A percentile compares a stretch with the other conserved stretches of the same genome.
These are phyloP conservation scores for Lyophyllum semitale DNA, from an alignment of 768 basidiomycete species.

Conservation along the genomic window DNA sequence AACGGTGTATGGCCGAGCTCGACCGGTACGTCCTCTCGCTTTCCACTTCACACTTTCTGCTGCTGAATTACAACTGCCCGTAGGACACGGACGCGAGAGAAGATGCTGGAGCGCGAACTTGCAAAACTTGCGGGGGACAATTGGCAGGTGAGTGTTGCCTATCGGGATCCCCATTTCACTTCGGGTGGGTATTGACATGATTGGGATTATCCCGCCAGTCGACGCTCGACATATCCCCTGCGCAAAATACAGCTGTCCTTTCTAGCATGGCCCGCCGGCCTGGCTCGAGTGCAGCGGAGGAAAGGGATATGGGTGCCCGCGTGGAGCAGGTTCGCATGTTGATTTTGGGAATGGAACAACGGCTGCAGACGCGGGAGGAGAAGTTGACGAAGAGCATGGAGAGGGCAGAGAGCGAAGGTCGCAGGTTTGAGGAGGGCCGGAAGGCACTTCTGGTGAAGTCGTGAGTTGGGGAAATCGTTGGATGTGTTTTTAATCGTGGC, in stretches of 20 bases:
- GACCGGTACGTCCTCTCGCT: slow-evolving; percentile 53
- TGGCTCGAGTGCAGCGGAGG: slow-evolving; percentile 7
- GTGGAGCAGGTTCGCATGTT: slow-evolving; percentile 21
- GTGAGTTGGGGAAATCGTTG: not conserved
- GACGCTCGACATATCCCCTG: slow-evolving; percentile 33
- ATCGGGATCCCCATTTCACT: not conserved
- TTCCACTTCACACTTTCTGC: not conserved
- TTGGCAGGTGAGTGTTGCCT: slow-evolving; percentile 70
- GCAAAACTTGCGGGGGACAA: slow-evolving; percentile 73
- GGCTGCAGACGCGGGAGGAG: slow-evolving; percentile 23
- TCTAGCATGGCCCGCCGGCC: slow-evolving; percentile 35
- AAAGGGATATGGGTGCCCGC: slow-evolving; percentile 8
- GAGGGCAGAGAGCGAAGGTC: slow-evolving; percentile 17
- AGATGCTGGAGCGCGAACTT: slow-evolving; percentile 73
- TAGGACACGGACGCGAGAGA: slow-evolving; percentile 70
- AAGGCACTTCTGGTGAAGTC: slow-evolving; percentile 4
- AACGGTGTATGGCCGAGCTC: slow-evolving; percentile 79
- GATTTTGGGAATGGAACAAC: slow-evolving; percentile 24
- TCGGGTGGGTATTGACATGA: slow-evolving; percentile 12
- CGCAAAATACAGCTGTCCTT: slow-evolving; percentile 21
- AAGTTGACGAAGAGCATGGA: slow-evolving; percentile 17
- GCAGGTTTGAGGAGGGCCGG: slow-evolving; percentile 15
- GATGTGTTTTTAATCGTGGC: not conserved
- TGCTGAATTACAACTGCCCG: not conserved
- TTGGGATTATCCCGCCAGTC: slow-evolving; percentile 19